Conservation (phyloP, 2,329 filamentous ascomycete genomes). For the Cordyceps farinosa region DNA sequence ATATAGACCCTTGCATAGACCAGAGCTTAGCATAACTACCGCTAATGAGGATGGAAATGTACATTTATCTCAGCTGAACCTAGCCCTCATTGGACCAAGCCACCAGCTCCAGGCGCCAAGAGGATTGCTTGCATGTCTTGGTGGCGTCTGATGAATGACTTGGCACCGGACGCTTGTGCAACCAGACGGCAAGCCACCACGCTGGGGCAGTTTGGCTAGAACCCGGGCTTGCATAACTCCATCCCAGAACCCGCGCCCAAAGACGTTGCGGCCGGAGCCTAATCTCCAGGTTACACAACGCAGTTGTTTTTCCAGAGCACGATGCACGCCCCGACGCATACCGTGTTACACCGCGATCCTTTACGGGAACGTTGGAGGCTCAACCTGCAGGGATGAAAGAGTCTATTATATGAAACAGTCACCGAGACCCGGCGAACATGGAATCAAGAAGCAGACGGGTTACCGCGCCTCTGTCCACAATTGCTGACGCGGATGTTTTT, state of each 20-base stretch:
- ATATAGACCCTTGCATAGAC: background rate
- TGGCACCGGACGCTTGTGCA: slow-evolving; percentile 3
- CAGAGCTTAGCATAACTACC: background rate
- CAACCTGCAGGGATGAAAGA: too few species aligned
- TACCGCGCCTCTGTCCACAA: too few species aligned
- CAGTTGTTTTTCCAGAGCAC: background rate
- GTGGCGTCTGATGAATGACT: slow-evolving; percentile 2
- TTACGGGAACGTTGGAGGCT: background rate
- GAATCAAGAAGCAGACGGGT: too few species aligned
- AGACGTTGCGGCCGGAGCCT: slow-evolving; percentile 2
- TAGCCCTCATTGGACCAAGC: slow-evolving; percentile 1
- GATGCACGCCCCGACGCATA: background rate
- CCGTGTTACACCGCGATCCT: background rate
- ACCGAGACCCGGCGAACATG: too few species aligned
- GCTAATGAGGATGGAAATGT: background rate
- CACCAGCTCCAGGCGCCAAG: background rate
- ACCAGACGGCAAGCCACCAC: background rate
- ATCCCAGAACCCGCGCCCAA: background rate
- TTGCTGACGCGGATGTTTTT: too few species aligned
- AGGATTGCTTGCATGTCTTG: slow-evolving; percentile 1
- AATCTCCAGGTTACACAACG: background rate
- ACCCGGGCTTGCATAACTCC: background rate
- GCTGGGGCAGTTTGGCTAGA: background rate
- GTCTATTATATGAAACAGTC: too few species aligned
- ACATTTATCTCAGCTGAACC: background rate